Evolutionary conservation across 2,329 filamentous ascomycete genomes (phyloP), one percentile per base, ranked within the genome.

Genomic region (Karstenula rhodostoma): DNA sequence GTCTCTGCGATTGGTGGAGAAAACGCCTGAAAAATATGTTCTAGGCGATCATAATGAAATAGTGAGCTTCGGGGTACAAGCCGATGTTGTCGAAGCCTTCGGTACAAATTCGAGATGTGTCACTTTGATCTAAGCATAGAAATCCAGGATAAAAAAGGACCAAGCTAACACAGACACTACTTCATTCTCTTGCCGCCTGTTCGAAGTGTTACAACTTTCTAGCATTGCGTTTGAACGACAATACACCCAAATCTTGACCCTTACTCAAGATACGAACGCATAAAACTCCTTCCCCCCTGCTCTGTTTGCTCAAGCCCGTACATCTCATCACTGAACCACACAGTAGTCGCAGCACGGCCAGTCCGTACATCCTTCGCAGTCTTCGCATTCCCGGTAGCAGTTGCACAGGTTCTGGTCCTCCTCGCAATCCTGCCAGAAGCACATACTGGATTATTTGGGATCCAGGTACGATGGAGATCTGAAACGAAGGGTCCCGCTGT

Each of bases 401-500:
- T 55, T 55, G 29, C 52, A 55, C 2, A 55, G 19, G 4, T 23
- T 55, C 25, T 55, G 42, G 17, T 46, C 52, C 19, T 55, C 52
- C 2, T 55, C 52, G n/a, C 27, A 35, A 29, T 46, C 52, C 10
- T 22, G 5, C 5, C 13, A 17, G 6, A 1, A 27, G n/a, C 52
- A 55, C 40, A 55, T 55, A 25, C 1, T 42, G 12, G 13, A 6
- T 44, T 15, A 3, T 40, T 43, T 44, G 42, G 29, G 29, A 32
- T 32, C 29, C 29, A 32, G 8, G 4, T 32, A 32, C 4, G 12
- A 10, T 32, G 12, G 29, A 9, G 4, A 32, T 32, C 12, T 6
- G 8, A 10, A 32, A 32, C 27, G 8, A 32, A 10, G 29, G 29
- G 29, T 32, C 8, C 29, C 29, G 29, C 2, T 40, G 6, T n/a